Percentiles rank a stretch among this genome's conserved stretches.
Conservation (phyloP, 768 basidiomycete genomes). For the Mycena chlorophos region DNA sequence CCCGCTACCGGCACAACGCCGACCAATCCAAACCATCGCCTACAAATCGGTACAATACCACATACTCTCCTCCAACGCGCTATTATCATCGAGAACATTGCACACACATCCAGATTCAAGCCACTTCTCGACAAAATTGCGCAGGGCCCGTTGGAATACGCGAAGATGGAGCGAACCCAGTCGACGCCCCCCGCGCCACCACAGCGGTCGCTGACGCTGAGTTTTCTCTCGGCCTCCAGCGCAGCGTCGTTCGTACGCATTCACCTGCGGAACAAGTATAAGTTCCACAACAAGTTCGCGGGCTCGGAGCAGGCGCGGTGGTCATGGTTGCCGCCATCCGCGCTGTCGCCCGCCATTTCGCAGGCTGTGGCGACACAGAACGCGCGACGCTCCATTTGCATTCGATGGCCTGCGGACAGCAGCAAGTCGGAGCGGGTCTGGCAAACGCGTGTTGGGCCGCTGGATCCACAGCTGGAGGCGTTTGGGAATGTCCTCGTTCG, state of each 20-base stretch:
- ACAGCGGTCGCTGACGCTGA: neutral
- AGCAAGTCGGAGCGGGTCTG: neutral
- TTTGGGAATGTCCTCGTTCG: neutral
- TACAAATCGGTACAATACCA: too few relatives aligned
- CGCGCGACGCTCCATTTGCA: neutral
- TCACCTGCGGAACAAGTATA: neutral
- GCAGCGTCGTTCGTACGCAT: neutral
- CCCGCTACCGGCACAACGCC: too few relatives aligned
- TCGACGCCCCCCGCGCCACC: too few relatives aligned
- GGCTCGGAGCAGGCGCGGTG: neutral
- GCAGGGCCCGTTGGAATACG: neutral
- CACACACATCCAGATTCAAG: neutral
- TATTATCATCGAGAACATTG: neutral
- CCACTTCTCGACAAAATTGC: neutral
- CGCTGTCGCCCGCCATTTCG: neutral
- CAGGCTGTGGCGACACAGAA: neutral
- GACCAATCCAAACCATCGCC: too few relatives aligned
- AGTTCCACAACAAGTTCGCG: neutral
- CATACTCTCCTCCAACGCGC: neutral
- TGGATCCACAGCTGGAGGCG: neutral
- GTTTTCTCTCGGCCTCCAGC: neutral
- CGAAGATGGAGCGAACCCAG: neutral
- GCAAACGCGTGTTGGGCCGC: neutral
- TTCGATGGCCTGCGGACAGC: neutral
- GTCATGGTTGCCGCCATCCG: neutral